A percentile compares a stretch with the other conserved stretches of the same genome.
These are phyloP conservation scores for Fusarium sp. DNA, from an alignment of 2,329 filamentous ascomycete species.

Conservation along the genomic window DNA sequence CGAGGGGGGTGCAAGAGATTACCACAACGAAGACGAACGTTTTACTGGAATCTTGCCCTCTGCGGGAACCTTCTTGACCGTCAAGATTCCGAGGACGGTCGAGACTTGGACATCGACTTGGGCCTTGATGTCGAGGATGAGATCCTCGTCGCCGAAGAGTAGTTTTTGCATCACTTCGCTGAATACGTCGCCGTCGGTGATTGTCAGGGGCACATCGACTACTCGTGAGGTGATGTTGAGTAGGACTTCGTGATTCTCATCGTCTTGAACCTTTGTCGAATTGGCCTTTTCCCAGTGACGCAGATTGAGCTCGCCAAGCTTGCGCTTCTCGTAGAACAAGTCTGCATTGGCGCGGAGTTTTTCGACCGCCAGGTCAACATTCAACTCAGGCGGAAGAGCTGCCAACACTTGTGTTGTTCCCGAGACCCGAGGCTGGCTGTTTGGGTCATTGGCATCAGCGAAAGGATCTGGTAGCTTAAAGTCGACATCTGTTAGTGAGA, in stretches of 20 bases:
- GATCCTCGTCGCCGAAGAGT: constrained; percentile 75
- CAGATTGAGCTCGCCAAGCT: constrained; percentile 84
- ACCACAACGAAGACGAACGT: constrained; percentile 78
- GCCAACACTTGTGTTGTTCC: constrained; percentile 85
- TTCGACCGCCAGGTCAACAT: constrained; percentile 83
- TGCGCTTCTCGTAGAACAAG: constrained; percentile 80
- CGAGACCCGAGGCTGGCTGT: constrained; percentile 81
- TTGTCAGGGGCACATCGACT: constrained; percentile 80
- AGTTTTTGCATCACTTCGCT: constrained; percentile 83
- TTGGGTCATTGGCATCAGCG: constrained; percentile 78
- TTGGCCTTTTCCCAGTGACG: constrained; percentile 85
- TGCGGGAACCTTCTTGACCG: constrained; percentile 85
- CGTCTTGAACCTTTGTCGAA: constrained; percentile 73
- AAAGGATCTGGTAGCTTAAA: constrained; percentile 86
- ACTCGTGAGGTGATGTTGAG: constrained; percentile 82
- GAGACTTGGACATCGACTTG: constrained; percentile 84
- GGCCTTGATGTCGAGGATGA: constrained; percentile 81
- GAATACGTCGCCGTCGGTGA: constrained; percentile 84
- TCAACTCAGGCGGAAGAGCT: constrained; percentile 84
- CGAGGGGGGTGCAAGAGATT: constrained; percentile 42
- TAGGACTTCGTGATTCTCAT: constrained; percentile 66
- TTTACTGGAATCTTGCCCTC: constrained; percentile 90
- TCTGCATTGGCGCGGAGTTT: constrained; percentile 81
- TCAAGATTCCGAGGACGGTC: constrained; percentile 83
- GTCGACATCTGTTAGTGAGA: constrained; percentile 85